Base-by-base conservation (phyloP, 2,329 filamentous ascomycete species). In the Talaromyces piceae region DNA sequence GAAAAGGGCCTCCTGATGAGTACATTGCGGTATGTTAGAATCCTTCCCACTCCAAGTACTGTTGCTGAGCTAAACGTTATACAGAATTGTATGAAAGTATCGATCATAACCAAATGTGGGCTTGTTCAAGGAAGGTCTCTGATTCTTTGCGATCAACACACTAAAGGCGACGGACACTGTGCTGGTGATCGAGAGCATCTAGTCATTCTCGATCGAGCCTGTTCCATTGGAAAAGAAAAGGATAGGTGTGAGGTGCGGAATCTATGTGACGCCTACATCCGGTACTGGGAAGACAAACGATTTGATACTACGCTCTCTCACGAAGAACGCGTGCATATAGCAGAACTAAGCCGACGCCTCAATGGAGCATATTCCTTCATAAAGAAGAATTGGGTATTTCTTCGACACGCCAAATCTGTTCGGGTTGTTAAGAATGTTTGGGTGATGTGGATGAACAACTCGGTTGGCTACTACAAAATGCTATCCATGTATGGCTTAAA, bases 101-200 rank as follows among this genome's bases (percentile, higher is more conserved):
- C 39, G n/a, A n/a, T 43, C 25, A 46, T 52, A 25, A 52, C 50
- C 16, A 48, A 43, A 44, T 52, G 50, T 20, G 50, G 50, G 5
- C 23, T 52, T n/a, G 45, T 52, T 5, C 48, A 52, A 16, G 44
- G 22, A 25, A 47, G 46, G 18, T 45, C 48, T 23, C 41, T 41
- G 2, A 30, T 52, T 4, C 22, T 52, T 11, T 52, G 50, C 7
- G 16, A 47, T 6, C 30, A 27, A 8, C 50, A 52, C 23, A 49
- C 48, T 20, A 48, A 28, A 26, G 20, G 39, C 39, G 13, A 22
- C 13, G 39, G 18, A 16, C 39, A 43, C 25, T 43, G 39, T 25
- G 20, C 39, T 43, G 22, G 39, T 25, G 23, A 23, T n/a, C 20
- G 23, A 12, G 23, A 43, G 23, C 23, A 43, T 12, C 18, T 43